These are phyloP conservation scores for Tremellales sp. DNA, from an alignment of 1,284 basidiomycete species.

Conservation along the genomic window DNA sequence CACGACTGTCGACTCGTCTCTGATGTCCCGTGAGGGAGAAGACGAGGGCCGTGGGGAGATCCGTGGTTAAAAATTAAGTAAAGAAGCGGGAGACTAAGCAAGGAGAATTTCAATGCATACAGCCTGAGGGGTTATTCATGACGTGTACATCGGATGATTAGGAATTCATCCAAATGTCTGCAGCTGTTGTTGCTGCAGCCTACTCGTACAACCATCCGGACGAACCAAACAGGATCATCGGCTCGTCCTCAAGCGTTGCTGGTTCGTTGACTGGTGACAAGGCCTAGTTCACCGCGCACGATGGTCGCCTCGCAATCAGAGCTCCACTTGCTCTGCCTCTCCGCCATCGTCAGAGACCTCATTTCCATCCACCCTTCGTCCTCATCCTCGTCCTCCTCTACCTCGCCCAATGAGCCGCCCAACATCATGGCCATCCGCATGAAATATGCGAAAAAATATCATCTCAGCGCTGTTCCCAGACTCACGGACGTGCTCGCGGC, in stretches of 20 bases:
- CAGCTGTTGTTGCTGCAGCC: neutral
- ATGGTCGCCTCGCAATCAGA: conserved; percentile 79
- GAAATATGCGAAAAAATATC: conserved; percentile 84
- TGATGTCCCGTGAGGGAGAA: neutral
- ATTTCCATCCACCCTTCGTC: conserved; percentile 56
- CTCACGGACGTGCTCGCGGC: conserved; percentile 98
- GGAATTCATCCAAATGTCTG: neutral
- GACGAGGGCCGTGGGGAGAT: conserved; percentile 17
- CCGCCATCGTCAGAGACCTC: conserved; percentile 90
- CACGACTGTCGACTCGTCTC: conserved; percentile 24
- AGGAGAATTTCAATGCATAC: neutral
- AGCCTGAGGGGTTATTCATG: neutral
- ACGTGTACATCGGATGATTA: neutral
- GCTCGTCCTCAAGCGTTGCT: too few relatives aligned
- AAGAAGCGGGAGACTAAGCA: neutral
- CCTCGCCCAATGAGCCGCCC: conserved; percentile 32
- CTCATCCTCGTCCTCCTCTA: conserved; percentile 24
- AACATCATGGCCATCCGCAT: conserved; percentile 85
- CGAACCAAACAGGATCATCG: conserved; percentile 23
- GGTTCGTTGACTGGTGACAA: too few relatives aligned
- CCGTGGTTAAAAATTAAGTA: conserved; percentile 11
- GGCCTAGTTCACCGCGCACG: too few relatives aligned
- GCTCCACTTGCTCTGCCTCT: conserved; percentile 82
- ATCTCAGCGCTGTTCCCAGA: conserved; percentile 79
- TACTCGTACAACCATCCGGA: neutral